A percentile compares a stretch with the other conserved stretches of the same genome.
phyloP scores from a whole-genome alignment of 495 filamentous ascomycete species.

The Aspergillus mulundensis region DNA sequence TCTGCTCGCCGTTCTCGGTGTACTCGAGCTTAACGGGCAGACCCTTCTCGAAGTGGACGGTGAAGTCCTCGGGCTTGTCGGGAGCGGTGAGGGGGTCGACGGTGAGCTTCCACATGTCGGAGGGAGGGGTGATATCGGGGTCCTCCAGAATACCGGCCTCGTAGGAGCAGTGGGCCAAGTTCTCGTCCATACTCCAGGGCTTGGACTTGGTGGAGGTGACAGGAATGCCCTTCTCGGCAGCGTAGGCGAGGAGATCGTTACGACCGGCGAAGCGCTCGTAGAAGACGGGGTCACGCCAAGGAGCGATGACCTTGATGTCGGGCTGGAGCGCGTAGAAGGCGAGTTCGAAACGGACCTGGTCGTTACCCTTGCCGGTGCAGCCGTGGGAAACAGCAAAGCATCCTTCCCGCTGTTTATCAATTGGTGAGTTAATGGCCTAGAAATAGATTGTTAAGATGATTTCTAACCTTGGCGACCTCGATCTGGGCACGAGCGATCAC shows the following conservation, averaged over 20 bases:
- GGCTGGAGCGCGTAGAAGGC: slow-evolving; percentile 73
- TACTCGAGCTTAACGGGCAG: slow-evolving; percentile 67
- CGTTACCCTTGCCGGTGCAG: slow-evolving; percentile 84
- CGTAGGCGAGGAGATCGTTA: slow-evolving; percentile 86
- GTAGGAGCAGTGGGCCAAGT: slow-evolving; percentile 87
- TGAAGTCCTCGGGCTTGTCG: slow-evolving; percentile 71
- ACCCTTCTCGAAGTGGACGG: slow-evolving; percentile 79
- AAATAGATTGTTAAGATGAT: background rate
- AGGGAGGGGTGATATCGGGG: slow-evolving; percentile 55
- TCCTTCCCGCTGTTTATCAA: slow-evolving; percentile 29
- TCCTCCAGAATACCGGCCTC: slow-evolving; percentile 69
- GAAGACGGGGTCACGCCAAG: slow-evolving; percentile 84
- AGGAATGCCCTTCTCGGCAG: slow-evolving; percentile 70
- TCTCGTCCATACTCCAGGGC: slow-evolving; percentile 65
- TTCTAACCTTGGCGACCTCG: slow-evolving; percentile 49
- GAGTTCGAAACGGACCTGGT: slow-evolving; percentile 83
- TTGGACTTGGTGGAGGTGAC: slow-evolving; percentile 78
- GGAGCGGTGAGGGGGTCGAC: slow-evolving; percentile 73
- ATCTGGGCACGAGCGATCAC: slow-evolving; percentile 86
- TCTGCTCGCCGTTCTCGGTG: slow-evolving; percentile 42
- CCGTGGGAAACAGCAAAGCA: slow-evolving; percentile 66
- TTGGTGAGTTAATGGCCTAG: background rate
- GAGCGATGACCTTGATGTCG: slow-evolving; percentile 79
- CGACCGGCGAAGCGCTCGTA: slow-evolving; percentile 78
- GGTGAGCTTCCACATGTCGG: slow-evolving; percentile 83